phyloP scores from a whole-genome alignment of 1,284 basidiomycete species.

The Tranzscheliella williamsii region DNA sequence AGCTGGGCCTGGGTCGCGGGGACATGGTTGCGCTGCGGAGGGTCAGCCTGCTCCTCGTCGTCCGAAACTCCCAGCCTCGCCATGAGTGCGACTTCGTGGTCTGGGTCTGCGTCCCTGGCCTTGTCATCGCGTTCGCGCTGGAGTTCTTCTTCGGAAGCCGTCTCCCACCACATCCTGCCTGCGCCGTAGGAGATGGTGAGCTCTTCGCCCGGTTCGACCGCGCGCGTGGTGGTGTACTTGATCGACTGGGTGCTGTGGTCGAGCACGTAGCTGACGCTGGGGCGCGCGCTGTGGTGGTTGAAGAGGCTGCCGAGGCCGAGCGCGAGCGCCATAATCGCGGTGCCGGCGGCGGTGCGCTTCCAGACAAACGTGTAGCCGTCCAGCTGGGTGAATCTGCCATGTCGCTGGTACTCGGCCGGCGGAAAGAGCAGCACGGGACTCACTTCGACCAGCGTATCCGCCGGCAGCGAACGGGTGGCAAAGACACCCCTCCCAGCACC shows the following conservation, averaged over 20 bases:
- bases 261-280: conserved; percentile 74
- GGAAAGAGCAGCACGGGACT: conserved; percentile 82
- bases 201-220: conserved; percentile 71
- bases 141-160: conserved; percentile 3
- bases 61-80: conserved; percentile 13
- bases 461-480: conserved; percentile 36
- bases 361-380: conserved; percentile 86
- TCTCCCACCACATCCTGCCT: conserved; percentile 58
- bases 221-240: conserved; percentile 68
- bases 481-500: conserved; percentile 42
- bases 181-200: conserved; percentile 76
- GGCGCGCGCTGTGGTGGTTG: conserved; percentile 69
- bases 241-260: conserved; percentile 68
- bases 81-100: conserved; percentile 2
- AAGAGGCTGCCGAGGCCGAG: conserved; percentile 82
- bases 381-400: conserved; percentile 68
- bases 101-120: conserved; percentile 1
- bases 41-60: conserved; percentile 3
- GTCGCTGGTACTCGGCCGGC: conserved; percentile 64
- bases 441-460: conserved; percentile 74
- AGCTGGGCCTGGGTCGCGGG: background rate
- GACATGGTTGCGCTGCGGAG: background rate
- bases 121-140: conserved; percentile 4
- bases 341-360: conserved; percentile 62
- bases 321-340: conserved; percentile 73